Evolutionary conservation across 1,139 yeast species (phyloP), one percentile per base, ranked within the genome.

Genomic region (Magnusiomyces tetraspermus): DNA sequence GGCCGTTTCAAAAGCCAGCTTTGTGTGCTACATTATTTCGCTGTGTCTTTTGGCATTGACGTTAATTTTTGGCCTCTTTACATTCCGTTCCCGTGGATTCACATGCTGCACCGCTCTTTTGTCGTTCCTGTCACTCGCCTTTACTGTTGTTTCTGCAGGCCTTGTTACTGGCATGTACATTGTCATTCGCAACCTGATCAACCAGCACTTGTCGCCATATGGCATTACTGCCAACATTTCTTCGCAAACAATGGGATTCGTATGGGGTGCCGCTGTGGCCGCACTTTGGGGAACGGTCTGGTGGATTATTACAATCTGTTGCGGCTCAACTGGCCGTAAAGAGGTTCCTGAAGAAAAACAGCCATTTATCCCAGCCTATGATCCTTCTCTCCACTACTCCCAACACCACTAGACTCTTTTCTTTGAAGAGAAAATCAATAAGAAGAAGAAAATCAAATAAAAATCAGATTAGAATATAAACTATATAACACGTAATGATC

Each of bases 261-360:
- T 75, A 17, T 78, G 82, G 82, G 71, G 71, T 30, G 74, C 76
- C 6, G 65, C 70, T 2, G 76, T 60, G 13, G 67, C 71, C 2
- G 59, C 72, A 1, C 51, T 75, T n/a, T 52, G 73, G 53, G 63
- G 76, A 1, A 56, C 67, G 1, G 10, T 75, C 26, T 67, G 74
- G 60, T 74, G 76, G 71, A 51, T 69, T 52, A 57, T 74, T 48
- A 67, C 74, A 28, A 65, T 71, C 31, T 73, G 78, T 65, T 73
- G 75, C 58, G 75, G 76, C 37, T 62, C 71, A 13, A 63, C 64
- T 24, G 52, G 59, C 41, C 47, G 53, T 30, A 13, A 55, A 19
- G 51, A 52, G 33, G 53, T 53, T 19, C 53, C 55, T 33, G 59
- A 55, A 19, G 68, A 64, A 41, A 61, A 62, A 54, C 65, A 61